Base-by-base conservation (phyloP, 208 protist genomes). In the Phytomonas sp. region DNA sequence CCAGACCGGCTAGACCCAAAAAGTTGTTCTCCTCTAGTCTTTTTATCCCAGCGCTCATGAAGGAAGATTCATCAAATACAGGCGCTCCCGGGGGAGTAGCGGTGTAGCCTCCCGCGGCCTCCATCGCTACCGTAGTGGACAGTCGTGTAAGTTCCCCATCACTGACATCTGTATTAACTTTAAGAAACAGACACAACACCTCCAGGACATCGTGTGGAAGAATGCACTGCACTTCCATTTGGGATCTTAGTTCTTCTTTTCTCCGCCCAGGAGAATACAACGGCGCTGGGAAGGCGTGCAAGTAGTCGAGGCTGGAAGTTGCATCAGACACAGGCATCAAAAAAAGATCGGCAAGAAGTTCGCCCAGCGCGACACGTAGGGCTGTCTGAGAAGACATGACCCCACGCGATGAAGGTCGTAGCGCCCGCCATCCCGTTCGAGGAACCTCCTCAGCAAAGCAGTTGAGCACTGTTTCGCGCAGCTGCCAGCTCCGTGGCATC, bases 331-430 rank as follows among this genome's bases (percentile, higher is more conserved):
- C 72, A 0, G 88, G 82, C 77, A 86, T 69, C 40, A 94, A 30
- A n/a, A 78, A 70, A 32, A 94, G 79, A 61, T 94, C 81, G 0
- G 84, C 89, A 23, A 94, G 81, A 4, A 75, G 77, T 73, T 88
- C 85, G 26, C 89, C 89, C 15, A 94, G 60, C 36, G 62, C 79
- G 31, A 80, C 79, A 17, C 89, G 81, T 70, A 94, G 71, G 2
- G 80, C 77, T 32, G 82, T 86, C 66, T 91, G 85, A 32, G 89
- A 76, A 13, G 84, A 79, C 70, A 79, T 60, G 63, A 75, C 71
- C 23, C 71, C 67, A 70, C 65, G 62, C 70, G 66, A 63, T 75
- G 20, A 56, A 56, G 46, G 46, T 56, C 46, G 77, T 68, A 78
- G 32, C 37, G 80, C 80, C 1, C 81, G 73, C 80, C 83, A 85